Evolutionary conservation across 164 flowering plant genomes (phyloP), one percentile per base, ranked within the genome.

Genomic region (Paratinospora sagittata): DNA sequence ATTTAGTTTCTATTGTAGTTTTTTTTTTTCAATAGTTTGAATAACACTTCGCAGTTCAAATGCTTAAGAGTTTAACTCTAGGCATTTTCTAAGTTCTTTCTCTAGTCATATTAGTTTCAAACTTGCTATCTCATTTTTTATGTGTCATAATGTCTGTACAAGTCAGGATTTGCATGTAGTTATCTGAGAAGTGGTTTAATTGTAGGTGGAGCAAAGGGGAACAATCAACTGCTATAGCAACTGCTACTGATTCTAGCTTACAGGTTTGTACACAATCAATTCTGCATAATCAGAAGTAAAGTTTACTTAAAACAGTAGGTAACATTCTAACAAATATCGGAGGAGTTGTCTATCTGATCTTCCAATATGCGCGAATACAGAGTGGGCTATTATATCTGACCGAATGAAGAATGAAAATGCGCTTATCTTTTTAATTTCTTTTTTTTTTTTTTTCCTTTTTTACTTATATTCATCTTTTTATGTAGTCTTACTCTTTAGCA

Each of bases 161-260:
- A 19, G 16, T 60, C 24, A 10, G 27, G 8, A 60, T n/a, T 60
- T 8, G 37, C 19, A 27, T 69, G 45, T n/a, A n/a, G n/a, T n/a
- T n/a, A n/a, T n/a, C n/a, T 61, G 47, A 27, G 6, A 1, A 27
- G n/a, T 70, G 70, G 33, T 47, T 16, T 36, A 61, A 77, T 57
- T 74, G 43, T 72, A 94, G 98, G 84, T 92, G 97, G 97, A 88
- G 96, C 77, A 87, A 84, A 82, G 97, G 96, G 74, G 98, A 95
- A 80, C 98, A 95, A 70, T 86, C 97, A 27, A 86, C 95, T 70
- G 97, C 98, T 43, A 57, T 89, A 39, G 85, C 89, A 24, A 90
- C 97, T 75, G 92, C 96, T n/a, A 88, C 89, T 72, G 79, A 77
- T 76, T 82, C 91, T 72, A 87, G 76, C 74, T 80, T 85, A 68